These are phyloP conservation scores for Cryomyces antarcticus DNA, from an alignment of 495 filamentous ascomycete species.

Conservation along the genomic window DNA sequence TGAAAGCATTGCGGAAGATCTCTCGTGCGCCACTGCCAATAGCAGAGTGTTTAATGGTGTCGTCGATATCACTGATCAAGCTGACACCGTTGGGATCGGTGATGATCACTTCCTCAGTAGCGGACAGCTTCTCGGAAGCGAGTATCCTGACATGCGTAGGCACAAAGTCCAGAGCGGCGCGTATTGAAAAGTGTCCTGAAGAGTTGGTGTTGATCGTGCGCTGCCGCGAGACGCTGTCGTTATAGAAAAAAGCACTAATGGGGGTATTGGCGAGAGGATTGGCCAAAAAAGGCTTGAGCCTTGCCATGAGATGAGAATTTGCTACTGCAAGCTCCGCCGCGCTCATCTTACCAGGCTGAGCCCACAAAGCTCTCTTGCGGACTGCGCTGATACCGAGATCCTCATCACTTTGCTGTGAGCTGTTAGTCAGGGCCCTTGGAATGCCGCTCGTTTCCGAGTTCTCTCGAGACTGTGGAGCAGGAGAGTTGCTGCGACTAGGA, in stretches of 20 bases:
- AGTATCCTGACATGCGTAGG: slow-evolving; percentile 77
- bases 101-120: slow-evolving; percentile 49
- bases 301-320: slow-evolving; percentile 68
- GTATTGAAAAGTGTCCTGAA: slow-evolving; percentile 63
- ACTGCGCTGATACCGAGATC: slow-evolving; percentile 13
- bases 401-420: slow-evolving; percentile 13
- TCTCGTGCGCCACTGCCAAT: slow-evolving; percentile 72
- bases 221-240: slow-evolving; percentile 54
- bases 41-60: slow-evolving; percentile 92
- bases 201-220: slow-evolving; percentile 64
- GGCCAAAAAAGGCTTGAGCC: slow-evolving; percentile 74
- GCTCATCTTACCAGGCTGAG: slow-evolving; percentile 35
- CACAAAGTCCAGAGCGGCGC: slow-evolving; percentile 67
- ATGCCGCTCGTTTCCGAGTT: neutral
- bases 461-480: slow-evolving; percentile 3
- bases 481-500: neutral
- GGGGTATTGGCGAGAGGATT: slow-evolving; percentile 50
- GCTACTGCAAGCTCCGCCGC: slow-evolving; percentile 55
- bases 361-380: slow-evolving; percentile 26
- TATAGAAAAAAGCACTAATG: slow-evolving; percentile 87
- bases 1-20: slow-evolving; percentile 89
- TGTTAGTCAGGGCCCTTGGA: slow-evolving; percentile 1
- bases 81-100: slow-evolving; percentile 71
- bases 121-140: slow-evolving; percentile 69
- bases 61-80: slow-evolving; percentile 92